Conservation (phyloP, 2,329 filamentous ascomycete genomes). For the Bipolaris gigantea region DNA sequence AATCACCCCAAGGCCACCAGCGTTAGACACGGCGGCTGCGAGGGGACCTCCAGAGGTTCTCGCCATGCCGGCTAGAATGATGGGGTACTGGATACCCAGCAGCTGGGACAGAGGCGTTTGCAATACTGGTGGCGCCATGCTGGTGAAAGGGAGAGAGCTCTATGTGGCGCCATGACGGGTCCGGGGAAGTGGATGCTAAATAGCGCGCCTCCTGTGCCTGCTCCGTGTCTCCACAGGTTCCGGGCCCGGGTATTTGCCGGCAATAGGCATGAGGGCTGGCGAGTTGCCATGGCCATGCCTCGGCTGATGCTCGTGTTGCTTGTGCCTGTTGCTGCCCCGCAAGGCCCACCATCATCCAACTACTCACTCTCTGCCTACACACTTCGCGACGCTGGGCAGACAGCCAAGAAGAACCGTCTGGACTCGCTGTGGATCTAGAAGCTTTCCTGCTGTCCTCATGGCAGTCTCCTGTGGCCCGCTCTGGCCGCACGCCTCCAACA, state of each 20-base stretch:
- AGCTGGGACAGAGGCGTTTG: slow-evolving; percentile 54
- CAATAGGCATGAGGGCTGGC: slow-evolving; percentile 5
- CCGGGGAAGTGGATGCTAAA: slow-evolving; percentile 31
- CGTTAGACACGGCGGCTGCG: slow-evolving; percentile 64
- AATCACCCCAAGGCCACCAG: slow-evolving; percentile 73
- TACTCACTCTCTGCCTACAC: too few species aligned
- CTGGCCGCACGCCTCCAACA: too few species aligned
- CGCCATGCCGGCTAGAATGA: slow-evolving; percentile 94
- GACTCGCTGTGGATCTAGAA: too few species aligned
- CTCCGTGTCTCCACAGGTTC: too few species aligned
- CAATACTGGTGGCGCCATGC: slow-evolving; percentile 39
- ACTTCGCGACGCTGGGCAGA: too few species aligned
- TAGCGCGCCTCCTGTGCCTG: slow-evolving; percentile 11
- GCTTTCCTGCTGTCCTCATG: too few species aligned
- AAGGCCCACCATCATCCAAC: too few species aligned
- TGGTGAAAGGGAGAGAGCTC: slow-evolving; percentile 7
- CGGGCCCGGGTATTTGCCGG: too few species aligned
- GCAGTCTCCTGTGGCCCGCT: too few species aligned
- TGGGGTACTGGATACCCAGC: slow-evolving; percentile 81
- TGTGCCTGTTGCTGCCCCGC: too few species aligned
- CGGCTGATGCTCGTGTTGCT: too few species aligned
- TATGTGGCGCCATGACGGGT: slow-evolving; percentile 18
- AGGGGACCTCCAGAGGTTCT: slow-evolving; percentile 59
- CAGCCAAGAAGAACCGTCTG: too few species aligned
- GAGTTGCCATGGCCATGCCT: slow-evolving; percentile 5